phyloP scores from a whole-genome alignment of 495 filamentous ascomycete species.

The Hypomontagnella submonticulosa region DNA sequence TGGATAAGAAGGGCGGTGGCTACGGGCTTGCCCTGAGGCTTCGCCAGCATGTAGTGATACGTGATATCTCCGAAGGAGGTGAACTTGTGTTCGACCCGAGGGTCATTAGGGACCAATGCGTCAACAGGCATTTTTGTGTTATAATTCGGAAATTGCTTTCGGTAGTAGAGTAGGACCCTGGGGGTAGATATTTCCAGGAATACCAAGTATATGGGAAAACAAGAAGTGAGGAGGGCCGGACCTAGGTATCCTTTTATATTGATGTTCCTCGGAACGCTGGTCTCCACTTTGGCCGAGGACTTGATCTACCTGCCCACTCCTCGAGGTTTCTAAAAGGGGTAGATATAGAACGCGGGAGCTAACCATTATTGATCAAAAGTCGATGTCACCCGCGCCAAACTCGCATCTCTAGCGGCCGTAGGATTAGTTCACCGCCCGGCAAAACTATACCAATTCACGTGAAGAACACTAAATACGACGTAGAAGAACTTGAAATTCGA shows the following conservation, averaged over 20 bases:
- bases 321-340: conserved; percentile 20
- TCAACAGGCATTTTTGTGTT: conserved; percentile 60
- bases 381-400: no score
- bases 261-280: conserved; percentile 3
- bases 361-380: background rate
- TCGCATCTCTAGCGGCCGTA: background rate
- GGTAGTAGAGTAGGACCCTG: background rate
- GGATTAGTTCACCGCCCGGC: background rate
- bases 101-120: conserved; percentile 72
- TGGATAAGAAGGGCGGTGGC: conserved; percentile 73
- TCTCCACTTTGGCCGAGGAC: conserved; percentile 17
- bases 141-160: background rate
- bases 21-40: conserved; percentile 62
- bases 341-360: conserved; percentile 11
- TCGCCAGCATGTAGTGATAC: conserved; percentile 77
- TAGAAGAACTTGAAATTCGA: no score
- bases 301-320: conserved; percentile 7
- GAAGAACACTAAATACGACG: background rate
- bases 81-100: conserved; percentile 70
- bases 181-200: background rate
- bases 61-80: conserved; percentile 69
- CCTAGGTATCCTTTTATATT: conserved; percentile 24
- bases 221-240: background rate
- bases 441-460: background rate
- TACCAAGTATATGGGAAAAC: conserved; percentile 2